Base-by-base conservation (phyloP, 2,329 filamentous ascomycete species). In the Colletotrichum sp. region DNA sequence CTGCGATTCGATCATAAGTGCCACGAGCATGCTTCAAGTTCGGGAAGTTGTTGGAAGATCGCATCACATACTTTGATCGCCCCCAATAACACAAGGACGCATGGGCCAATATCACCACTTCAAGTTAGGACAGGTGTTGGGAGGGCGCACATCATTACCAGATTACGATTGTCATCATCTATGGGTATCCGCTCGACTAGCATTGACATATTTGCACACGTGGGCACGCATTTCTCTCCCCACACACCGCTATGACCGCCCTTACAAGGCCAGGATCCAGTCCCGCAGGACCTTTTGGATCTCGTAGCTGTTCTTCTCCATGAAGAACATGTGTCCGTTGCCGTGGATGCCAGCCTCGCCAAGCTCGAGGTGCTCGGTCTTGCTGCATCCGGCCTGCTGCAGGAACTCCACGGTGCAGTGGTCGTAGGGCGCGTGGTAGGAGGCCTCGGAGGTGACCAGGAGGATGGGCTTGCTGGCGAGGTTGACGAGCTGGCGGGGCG, bases 321-420 rank as follows among this genome's bases (percentile, higher is more conserved):
- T 80, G 75, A 89, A 88, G 72, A 87, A 84, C 84, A 89, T 85
- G 80, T 89, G 87, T 0, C 85, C 86, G 73, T 89, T 89, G 9
- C 87, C 88, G 48, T 80, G 77, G 43, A 88, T 83, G 6, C 85
- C 86, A 8, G 79, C 78, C 34, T 86, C 81, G 8, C 74, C 82
- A 26, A 89, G 82, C 78, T 82, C 81, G 52, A 87, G 38, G 76
- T 85, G 82, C 67, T 85, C 78, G 34, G 82, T 75, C 57, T 78
- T 77, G 28, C 79, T 77, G 78, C 83, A 80, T 1, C 87, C 87
- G 6, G 86, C 88, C 79, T 89, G 87, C 65, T 80, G 79, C 34
- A 89, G 79, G 73, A 83, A 88, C 57, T 78, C 76, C 5, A 85
- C 84, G 2, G 82, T 85, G 72, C 84, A 87, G 79, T 85, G 84